Conservation (phyloP, 2,329 filamentous ascomycete genomes). For the Sordariomycetes sp. region DNA sequence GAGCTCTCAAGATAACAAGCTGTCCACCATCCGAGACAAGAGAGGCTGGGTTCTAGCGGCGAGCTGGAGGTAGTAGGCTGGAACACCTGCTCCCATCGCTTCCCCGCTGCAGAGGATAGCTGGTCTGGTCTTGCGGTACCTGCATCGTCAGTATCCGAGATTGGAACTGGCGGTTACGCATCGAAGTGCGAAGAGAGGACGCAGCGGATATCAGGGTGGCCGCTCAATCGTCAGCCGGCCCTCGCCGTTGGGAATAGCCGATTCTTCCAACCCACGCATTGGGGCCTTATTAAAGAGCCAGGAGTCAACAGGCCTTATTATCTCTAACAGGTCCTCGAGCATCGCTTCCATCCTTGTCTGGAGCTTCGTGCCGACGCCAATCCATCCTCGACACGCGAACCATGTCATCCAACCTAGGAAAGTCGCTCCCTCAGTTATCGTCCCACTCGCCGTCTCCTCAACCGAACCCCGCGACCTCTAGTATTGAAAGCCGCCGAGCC, state of each 20-base stretch:
- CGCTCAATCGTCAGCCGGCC: not conserved
- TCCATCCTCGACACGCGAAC: not conserved
- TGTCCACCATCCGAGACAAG: no score
- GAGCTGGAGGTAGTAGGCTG: not conserved
- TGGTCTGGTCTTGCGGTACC: not conserved
- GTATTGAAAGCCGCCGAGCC: slow-evolving; percentile 38
- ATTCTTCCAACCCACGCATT: not conserved
- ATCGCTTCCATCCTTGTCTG: not conserved
- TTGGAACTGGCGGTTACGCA: not conserved
- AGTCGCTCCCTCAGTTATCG: slow-evolving; percentile 35
- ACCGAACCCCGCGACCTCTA: slow-evolving; percentile 29
- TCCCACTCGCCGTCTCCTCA: slow-evolving; percentile 29
- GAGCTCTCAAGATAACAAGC: no score
- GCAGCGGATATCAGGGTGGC: not conserved
- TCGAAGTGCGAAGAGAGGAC: not conserved
- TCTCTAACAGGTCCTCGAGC: not conserved
- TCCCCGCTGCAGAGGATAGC: not conserved
- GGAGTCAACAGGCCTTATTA: not conserved
- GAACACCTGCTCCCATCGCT: not conserved
- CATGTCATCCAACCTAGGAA: slow-evolving; percentile 23
- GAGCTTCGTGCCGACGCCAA: not conserved
- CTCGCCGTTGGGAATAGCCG: not conserved
- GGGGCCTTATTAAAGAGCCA: not conserved
- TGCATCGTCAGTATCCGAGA: not conserved
- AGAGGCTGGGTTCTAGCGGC: not conserved